phyloP scores from a whole-genome alignment of 148 eudicot genomes.

The Rhododendron griersonianum region DNA sequence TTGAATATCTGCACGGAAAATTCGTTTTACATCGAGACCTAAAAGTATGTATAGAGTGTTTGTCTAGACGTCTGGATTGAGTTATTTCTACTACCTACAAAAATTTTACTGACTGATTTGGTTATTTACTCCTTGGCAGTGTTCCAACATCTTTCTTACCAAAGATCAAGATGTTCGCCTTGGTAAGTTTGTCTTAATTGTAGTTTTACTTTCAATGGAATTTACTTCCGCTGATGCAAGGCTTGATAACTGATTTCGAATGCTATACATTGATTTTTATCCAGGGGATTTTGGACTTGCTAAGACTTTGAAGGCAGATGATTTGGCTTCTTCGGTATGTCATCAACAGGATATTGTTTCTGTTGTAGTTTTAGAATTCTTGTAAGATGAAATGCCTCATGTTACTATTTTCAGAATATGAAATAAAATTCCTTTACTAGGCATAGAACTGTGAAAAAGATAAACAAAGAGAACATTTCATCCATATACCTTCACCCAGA shows the following conservation, averaged over 20 bases:
- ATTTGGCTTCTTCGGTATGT: slow-evolving; percentile 95
- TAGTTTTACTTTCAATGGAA: not conserved
- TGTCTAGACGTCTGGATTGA: slow-evolving; percentile 5
- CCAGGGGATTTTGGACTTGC: slow-evolving; percentile 99
- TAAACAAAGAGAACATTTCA: not conserved
- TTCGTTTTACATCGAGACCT: slow-evolving; percentile 94
- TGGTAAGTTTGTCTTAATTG: slow-evolving; percentile 43
- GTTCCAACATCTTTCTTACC: slow-evolving; percentile 96
- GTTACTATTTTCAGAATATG: not conserved
- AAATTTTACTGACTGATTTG: slow-evolving; percentile 16
- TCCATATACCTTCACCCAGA: not conserved
- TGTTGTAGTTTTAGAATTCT: slow-evolving; percentile 1
- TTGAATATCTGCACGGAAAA: slow-evolving; percentile 90
- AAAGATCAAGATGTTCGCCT: slow-evolving; percentile 91
- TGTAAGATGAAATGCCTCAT: not conserved
- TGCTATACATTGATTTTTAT: slow-evolving; percentile 9
- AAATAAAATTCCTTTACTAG: not conserved
- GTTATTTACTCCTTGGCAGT: slow-evolving; percentile 47
- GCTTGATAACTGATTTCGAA: not conserved
- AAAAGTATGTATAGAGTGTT: slow-evolving; percentile 45
- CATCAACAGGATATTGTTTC: not conserved
- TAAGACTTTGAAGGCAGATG: slow-evolving; percentile 94
- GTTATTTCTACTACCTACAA: not conserved
- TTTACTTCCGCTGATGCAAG: not conserved
- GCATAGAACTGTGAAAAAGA: not conserved